Evolutionary conservation across 192 early-diverging fungal genomes (phyloP), one percentile per base, ranked within the genome.

Genomic region (Podila epicladia): DNA sequence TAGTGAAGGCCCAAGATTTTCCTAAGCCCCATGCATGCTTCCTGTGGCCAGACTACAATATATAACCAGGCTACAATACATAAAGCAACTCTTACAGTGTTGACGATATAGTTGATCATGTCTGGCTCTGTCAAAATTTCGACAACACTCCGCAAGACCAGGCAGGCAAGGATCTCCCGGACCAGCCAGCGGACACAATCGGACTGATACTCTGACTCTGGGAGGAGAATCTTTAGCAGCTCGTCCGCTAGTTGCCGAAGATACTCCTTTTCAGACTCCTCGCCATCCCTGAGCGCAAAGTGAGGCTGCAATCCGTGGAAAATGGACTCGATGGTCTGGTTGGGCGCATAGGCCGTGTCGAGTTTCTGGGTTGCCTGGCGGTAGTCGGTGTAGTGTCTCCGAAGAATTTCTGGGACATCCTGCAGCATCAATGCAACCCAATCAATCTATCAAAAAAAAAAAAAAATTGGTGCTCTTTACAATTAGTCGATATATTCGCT

Each of bases 281-380:
- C 80, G n/a, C 72, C 65, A 35, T 78, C 70, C 20, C 73, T 45
- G 2, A 88, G 41, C 0, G 85, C 87, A 80, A 86, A 85, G 62
- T 88, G 87, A 1, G 87, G 87, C 32, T 88, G 87, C 38, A 86
- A 68, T 24, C 87, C 87, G 73, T 88, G 85, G 65, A 88, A 88
- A 4, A 87, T 74, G 4, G 65, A 64, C 20, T 82, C 75, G 1
- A 70, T 73, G 0, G 84, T 71, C 32, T 72, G 67, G 58, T 86
- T 86, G 61, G 84, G 82, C 7, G 77, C 85, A 61, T 84, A 84
- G 35, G 83, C 77, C 19, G 83, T 82, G 1, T 82, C 57, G 12
- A 85, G 62, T 63, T 85, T 82, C 29, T 63, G 62, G 26, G 73
- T 48, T 1, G 84, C 85, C 61, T 86, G 84, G 55, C 85, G 62